Base-by-base conservation (phyloP, 2,329 filamentous ascomycete species). In the Penicillium occitanis region DNA sequence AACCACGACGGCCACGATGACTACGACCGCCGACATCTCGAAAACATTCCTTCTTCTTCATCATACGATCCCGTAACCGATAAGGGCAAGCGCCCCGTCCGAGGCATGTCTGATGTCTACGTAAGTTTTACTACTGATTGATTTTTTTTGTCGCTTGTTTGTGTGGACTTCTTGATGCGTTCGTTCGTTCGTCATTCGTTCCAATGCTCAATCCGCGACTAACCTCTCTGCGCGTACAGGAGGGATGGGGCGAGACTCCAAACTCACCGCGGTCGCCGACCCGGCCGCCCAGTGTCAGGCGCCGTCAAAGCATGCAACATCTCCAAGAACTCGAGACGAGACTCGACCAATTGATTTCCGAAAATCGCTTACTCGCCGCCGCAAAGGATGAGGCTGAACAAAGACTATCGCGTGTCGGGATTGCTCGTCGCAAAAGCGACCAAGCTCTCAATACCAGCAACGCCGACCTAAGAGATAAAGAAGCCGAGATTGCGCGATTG, bases 291-390 rank as follows among this genome's bases (percentile, higher is more conserved):
- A 97, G 93, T 83, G 91, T 99, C 87, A 93, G 94, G 73, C 93
- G 94, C 76, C 91, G 94, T 76, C 95, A 97, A 80, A 98, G 94
- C 85, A 94, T 98, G 89, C 94, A 98, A 81, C 88, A 94, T 64
- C 88, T 98, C 68, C 81, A 86, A 75, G 94, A 99, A 73, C 88
- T 99, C 75, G 93, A 98, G 82, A 85, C 87, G 67, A 88, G 87
- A 73, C 86, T 99, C 72, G 92, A 97, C 72, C 90, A 94, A 78
- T 84, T 99, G 70, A 83, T 90, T 48, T 88, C 90, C 25, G 94
- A 99, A 77, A 98, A 98, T 75, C 88, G 90, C 65, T 82, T 88
- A 68, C 87, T 99, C 33, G 85, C 87, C 71, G 90, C 93, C 59
- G 90, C 91, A 55, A 90, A 90, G 71, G 79, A 85, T 63, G 86